These are phyloP conservation scores for Dinochytrium kinnereticum DNA, from an alignment of 371 early-diverging fungal species.

Conservation along the genomic window DNA sequence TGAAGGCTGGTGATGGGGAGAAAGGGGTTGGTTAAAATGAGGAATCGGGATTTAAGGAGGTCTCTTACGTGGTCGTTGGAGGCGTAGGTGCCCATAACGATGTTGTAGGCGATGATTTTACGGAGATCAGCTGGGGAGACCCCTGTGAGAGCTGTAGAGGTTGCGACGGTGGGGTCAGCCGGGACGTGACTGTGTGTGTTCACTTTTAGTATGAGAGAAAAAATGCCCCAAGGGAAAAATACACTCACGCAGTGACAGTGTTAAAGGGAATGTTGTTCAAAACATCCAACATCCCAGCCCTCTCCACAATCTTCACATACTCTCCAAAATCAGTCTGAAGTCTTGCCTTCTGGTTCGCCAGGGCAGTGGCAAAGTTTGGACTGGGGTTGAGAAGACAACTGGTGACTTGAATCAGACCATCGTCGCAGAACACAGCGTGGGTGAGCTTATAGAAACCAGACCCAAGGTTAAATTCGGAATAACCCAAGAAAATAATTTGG, in stretches of 20 bases:
- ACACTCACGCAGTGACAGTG: not conserved
- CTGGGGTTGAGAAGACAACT: not conserved
- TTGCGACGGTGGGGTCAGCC: not conserved
- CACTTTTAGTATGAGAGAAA: too few species aligned
- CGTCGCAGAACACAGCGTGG: conserved; percentile 3
- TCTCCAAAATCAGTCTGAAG: not conserved
- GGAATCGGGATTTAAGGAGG: not conserved
- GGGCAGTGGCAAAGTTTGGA: not conserved
- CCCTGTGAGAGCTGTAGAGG: not conserved
- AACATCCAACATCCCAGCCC: not conserved
- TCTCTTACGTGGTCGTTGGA: conserved; percentile 5
- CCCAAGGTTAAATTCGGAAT: too few species aligned
- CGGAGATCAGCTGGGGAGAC: not conserved
- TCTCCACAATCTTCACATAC: not conserved
- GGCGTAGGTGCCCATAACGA: not conserved
- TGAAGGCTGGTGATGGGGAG: not conserved
- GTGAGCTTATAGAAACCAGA: conserved; percentile 1
- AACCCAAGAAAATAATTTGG: not conserved
- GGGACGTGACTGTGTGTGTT: too few species aligned
- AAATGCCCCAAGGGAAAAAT: too few species aligned
- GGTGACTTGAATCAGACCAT: conserved; percentile 7
- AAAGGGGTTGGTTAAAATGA: not conserved
- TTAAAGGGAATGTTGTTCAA: not conserved
- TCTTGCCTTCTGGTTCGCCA: not conserved
- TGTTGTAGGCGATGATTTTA: conserved; percentile 8